Evolutionary conservation across 1,139 yeast genomes (phyloP).

Genomic region (Oligophagozyma castellii): DNA sequence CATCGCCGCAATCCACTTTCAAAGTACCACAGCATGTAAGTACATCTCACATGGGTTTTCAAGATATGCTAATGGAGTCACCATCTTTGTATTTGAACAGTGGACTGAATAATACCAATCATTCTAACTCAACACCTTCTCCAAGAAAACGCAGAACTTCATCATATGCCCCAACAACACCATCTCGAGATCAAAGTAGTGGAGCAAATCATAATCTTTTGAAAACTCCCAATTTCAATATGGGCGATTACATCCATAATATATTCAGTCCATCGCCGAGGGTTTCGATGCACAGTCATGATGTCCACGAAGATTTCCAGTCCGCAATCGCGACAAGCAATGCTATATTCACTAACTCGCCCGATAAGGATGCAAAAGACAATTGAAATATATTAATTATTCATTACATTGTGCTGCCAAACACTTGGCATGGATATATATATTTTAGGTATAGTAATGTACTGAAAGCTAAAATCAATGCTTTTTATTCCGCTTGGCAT

Average conservation of each 20-base stretch:
- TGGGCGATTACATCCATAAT: slow-evolving; percentile 25
- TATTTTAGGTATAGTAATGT: slow-evolving; percentile 1
- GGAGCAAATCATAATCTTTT: slow-evolving; percentile 8
- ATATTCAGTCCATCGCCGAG: slow-evolving; percentile 26
- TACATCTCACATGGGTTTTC: slow-evolving; percentile 3
- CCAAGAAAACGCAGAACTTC: slow-evolving; percentile 1
- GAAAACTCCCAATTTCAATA: slow-evolving; percentile 23
- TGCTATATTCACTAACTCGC: too few species aligned
- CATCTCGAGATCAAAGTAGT: slow-evolving; percentile 15
- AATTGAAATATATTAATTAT: too few species aligned
- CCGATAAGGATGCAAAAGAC: too few species aligned
- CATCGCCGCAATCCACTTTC: slow-evolving; percentile 23
- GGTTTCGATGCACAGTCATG: too few species aligned
- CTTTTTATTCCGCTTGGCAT: slow-evolving; percentile 1
- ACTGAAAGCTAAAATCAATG: background rate
- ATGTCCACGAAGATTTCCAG: too few species aligned
- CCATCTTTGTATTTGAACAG: slow-evolving; percentile 17
- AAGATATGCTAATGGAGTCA: slow-evolving; percentile 18
- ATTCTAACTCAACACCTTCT: slow-evolving; percentile 3
- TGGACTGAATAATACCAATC: slow-evolving; percentile 4
- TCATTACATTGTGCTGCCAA: too few species aligned
- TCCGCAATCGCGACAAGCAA: background rate
- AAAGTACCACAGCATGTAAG: slow-evolving; percentile 14
- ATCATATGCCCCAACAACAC: slow-evolving; percentile 15
- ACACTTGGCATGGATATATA: too few species aligned